Base-by-base conservation (phyloP, 1,284 basidiomycete species). In the Gymnopus androsaceus region DNA sequence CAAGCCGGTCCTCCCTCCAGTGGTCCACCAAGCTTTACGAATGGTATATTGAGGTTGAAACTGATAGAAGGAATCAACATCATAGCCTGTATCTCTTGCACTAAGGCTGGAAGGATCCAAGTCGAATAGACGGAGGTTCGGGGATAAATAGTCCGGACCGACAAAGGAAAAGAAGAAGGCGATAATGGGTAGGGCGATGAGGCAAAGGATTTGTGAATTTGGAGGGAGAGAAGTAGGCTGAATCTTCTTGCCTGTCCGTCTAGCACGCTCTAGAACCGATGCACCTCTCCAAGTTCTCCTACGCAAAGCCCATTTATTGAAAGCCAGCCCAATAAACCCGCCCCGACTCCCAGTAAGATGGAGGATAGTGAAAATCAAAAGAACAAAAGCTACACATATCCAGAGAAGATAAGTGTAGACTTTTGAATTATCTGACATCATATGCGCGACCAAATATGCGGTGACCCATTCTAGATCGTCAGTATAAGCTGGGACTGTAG, bases 91-190 rank as follows among this genome's bases (percentile, higher is more conserved):
- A 17, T n/a, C 27, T 51, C 57, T 54, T 45, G 51, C 48, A 61
- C 60, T 53, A 58, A 36, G 3, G 31, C 34, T 42, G 15, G 46
- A 23, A 28, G 54, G 41, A 48, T 37, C 36, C 41, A 61, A 25
- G 42, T 56, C 63, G 59, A 59, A 85, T 4, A 82, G 65, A 21
- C 70, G 72, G 2, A 77, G 70, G 12, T 69, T 67, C 0, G 90
- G 89, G 0, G 79, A 75, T 62, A 93, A 78, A 66, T 92, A 91
- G 71, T 94, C 91, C 9, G 87, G 82, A 11, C 92, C 92, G 15
- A 85, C 71, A 55, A 89, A 75, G 12, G 75, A 74, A 41, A 87
- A 73, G 6, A 75, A 64, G 27, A 83, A 61, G 5, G 80, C 71
- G 3, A 73, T 65, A 53, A 78, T 59, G 33, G 76, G 65, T 25